Evolutionary conservation across 2,329 filamentous ascomycete species (phyloP), one percentile per base, ranked within the genome.

Genomic region (Hypoxylon sp.): DNA sequence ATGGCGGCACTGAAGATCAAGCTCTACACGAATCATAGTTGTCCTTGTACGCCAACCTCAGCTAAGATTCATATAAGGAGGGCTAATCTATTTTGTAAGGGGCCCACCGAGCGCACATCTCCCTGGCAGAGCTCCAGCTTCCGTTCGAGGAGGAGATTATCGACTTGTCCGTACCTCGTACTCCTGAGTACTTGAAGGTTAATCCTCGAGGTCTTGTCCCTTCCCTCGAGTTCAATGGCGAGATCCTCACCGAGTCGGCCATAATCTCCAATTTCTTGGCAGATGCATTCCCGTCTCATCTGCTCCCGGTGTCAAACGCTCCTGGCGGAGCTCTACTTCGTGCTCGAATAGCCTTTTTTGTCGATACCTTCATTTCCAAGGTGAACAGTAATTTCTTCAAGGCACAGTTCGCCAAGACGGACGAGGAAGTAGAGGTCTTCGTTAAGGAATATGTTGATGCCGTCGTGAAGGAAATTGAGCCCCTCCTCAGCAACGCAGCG

Each of bases 191-290:
- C 77, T 86, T 96, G 7, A 83, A 90, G 56, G 81, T 96, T 76
- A 94, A 95, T 81, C 92, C 92, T 71, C 89, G 92, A 62, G 93
- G 93, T 13, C 87, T 94, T 2, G 92, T 96, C 3, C 93, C 93
- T 0, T 82, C 89, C 0, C 80, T 96, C 61, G 85, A 86, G 23
- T 91, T 91, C 82, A 84, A 88, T 68, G 85, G 83, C 67, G 84
- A 91, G 68, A 90, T 92, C 76, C 83, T 96, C 75, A 89, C 87
- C 58, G 93, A 96, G 78, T 93, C 91, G 2, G 89, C 82, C 69
- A 87, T 95, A 68, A 88, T 95, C n/a, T 79, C 89, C 1, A 87
- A 91, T 71, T 95, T 93, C 80, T 79, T 89, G 2, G 89, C 86
- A 46, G 92, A 96, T 75, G 82, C 86, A 0, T 88, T 91, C 76